Evolutionary conservation across 805 yeast genomes (phyloP).

Genomic region (Debaryomyces tyrocola): DNA sequence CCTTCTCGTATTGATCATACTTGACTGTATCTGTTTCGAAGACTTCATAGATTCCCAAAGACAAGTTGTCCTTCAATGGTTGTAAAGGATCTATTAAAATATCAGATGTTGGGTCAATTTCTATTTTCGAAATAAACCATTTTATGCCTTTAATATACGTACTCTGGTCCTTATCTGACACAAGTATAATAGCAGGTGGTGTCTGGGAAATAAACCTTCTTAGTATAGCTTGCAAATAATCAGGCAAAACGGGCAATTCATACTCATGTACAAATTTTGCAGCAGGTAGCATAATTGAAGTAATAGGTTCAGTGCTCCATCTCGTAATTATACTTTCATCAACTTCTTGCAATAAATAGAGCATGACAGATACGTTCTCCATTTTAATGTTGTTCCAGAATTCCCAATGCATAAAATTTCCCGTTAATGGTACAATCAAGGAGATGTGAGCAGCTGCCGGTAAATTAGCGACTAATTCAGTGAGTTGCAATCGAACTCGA

Average conservation of each 20-base stretch:
- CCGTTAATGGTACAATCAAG: neutral
- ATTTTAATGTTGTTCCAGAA: neutral
- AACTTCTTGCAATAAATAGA: neutral
- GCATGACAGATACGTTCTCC: neutral
- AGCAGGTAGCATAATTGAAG: neutral
- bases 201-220: neutral
- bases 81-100: slow-evolving; percentile 57
- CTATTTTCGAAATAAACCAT: neutral
- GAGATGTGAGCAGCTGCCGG: neutral
- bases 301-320: neutral
- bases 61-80: slow-evolving; percentile 62
- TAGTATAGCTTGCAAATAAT: neutral
- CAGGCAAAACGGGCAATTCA: neutral
- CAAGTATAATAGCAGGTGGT: neutral
- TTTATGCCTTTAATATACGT: slow-evolving; percentile 1
- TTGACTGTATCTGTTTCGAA: slow-evolving; percentile 74
- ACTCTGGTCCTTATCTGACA: neutral
- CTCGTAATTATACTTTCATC: neutral
- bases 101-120: slow-evolving; percentile 1
- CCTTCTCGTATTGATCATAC: slow-evolving; percentile 66
- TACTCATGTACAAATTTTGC: neutral
- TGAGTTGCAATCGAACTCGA: neutral
- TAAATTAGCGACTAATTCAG: neutral
- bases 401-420: neutral
- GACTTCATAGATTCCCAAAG: slow-evolving; percentile 57